Evolutionary conservation across 768 basidiomycete species (phyloP).

Genomic region (Lactarius pseudohatsudake): DNA sequence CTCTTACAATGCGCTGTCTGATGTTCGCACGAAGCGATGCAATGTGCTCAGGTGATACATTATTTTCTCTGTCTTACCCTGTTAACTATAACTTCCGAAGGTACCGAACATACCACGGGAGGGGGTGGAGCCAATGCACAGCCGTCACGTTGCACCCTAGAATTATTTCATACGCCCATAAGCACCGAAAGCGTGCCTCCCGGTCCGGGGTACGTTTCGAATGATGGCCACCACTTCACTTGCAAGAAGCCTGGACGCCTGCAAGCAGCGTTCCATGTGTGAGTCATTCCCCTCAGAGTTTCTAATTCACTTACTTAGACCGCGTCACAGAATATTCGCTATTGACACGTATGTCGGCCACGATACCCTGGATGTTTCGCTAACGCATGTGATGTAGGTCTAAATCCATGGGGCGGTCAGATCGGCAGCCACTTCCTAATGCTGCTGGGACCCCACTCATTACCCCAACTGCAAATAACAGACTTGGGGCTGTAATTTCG

Average conservation of each 20-base stretch:
- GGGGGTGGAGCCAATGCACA: conserved; percentile 36
- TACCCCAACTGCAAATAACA: conserved; percentile 40
- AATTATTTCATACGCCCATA: conserved; percentile 48
- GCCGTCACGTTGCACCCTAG: conserved; percentile 53
- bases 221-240: conserved; percentile 53
- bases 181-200: conserved; percentile 31
- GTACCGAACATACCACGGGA: conserved; percentile 48
- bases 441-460: conserved; percentile 44
- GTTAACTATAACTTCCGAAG: conserved; percentile 31
- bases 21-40: too few relatives aligned
- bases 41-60: too few relatives aligned
- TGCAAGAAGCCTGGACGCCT: conserved; percentile 54
- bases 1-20: background rate
- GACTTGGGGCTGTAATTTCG: conserved; percentile 59
- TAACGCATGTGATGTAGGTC: too few relatives aligned
- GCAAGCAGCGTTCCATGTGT: conserved; percentile 61
- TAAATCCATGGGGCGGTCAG: too few relatives aligned
- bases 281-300: conserved; percentile 31
- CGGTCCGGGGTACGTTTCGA: conserved; percentile 48
- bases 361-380: too few relatives aligned
- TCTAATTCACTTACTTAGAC: background rate
- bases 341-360: conserved; percentile 53
- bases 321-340: conserved; percentile 46
- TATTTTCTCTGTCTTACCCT: too few relatives aligned
- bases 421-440: conserved; percentile 43